Base-by-base conservation (phyloP, 2,329 filamentous ascomycete species). In the Trichoderma koningii region DNA sequence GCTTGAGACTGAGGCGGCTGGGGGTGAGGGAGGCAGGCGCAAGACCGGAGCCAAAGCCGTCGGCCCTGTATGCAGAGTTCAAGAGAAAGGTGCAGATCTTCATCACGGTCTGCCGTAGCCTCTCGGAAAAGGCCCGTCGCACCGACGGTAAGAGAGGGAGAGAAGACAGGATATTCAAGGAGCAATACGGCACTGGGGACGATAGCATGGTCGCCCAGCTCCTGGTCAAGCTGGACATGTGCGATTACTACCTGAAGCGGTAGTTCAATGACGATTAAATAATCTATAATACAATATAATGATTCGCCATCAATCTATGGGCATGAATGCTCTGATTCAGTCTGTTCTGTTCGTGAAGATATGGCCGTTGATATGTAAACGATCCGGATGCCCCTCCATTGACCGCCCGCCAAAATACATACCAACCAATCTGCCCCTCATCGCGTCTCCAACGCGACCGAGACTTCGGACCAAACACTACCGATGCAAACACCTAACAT, bases 11-110 rank as follows among this genome's bases (percentile, higher is more conserved):
- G n/a, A 77, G 71, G 50, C 77, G 68, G 75, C 76, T 17, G 68
- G 79, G 75, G 30, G n/a, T 52, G 66, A 70, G 23, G 69, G 69
- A 44, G 66, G 59, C 3, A 2, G 60, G 38, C 4, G 9, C 41
- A 12, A 9, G 9, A 12, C 7, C 30, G 3, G 30, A 34, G 30
- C 30, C 30, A 9, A 50, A 38, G 15, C 60, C 60, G 10, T 68
- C 71, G 51, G 76, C 81, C 19, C 73, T 94, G 15, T 92, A 94
- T 73, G 74, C 76, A 3, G 79, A 79, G 38, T 92, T 96, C 71
- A 84, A 82, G 72, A 90, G 88, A 73, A 92, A 92, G 71, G 83
- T 92, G 0, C 83, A 86, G 28, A 84, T 91, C 0, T 95, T 96
- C 70, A 82, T 95, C 65, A 88, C 81, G 55, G 91, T 90, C 1